Conservation (phyloP, 305 asterid genomes). For the Solanum aculeatissimum region DNA sequence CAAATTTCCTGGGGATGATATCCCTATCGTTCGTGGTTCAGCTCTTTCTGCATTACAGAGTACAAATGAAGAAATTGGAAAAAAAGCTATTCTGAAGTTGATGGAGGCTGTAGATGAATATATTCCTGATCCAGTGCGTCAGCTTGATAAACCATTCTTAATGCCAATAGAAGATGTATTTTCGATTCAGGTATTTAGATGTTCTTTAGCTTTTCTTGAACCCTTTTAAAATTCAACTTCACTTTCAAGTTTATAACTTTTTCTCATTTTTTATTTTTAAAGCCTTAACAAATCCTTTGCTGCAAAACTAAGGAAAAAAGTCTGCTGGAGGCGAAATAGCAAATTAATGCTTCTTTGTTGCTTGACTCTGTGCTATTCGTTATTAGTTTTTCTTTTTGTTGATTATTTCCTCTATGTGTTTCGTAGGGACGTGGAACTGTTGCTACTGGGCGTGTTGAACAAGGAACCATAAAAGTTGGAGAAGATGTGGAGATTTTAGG, state of each 20-base stretch:
- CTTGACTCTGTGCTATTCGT: not conserved
- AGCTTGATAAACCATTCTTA: slow-evolving; percentile 83
- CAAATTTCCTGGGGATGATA: slow-evolving; percentile 97
- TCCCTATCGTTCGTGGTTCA: slow-evolving; percentile 93
- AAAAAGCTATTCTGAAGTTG: slow-evolving; percentile 69
- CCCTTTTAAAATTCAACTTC: not conserved
- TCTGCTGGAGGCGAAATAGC: not conserved
- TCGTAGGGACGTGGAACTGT: slow-evolving; percentile 98
- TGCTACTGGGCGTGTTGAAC: slow-evolving; percentile 99
- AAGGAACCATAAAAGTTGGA: slow-evolving; percentile 83
- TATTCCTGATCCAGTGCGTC: slow-evolving; percentile 93
- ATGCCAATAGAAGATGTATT: slow-evolving; percentile 99
- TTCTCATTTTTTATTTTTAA: not conserved
- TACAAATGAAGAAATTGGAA: slow-evolving; percentile 81
- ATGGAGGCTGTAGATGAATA: slow-evolving; percentile 98
- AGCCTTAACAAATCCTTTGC: not conserved
- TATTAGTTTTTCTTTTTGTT: not conserved
- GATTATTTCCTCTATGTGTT: not conserved
- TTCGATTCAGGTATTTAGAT: slow-evolving; percentile 77
- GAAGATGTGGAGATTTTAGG: slow-evolving; percentile 97
- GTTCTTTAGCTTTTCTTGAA: not conserved
- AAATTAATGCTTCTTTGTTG: not conserved
- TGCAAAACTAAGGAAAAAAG: not conserved
- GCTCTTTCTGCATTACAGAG: slow-evolving; percentile 97
- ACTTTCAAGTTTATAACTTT: not conserved